A percentile compares a stretch with the other conserved stretches of the same genome.
Conservation (phyloP, 2,329 filamentous ascomycete genomes). For the Phyllosticta citrichinensis region DNA sequence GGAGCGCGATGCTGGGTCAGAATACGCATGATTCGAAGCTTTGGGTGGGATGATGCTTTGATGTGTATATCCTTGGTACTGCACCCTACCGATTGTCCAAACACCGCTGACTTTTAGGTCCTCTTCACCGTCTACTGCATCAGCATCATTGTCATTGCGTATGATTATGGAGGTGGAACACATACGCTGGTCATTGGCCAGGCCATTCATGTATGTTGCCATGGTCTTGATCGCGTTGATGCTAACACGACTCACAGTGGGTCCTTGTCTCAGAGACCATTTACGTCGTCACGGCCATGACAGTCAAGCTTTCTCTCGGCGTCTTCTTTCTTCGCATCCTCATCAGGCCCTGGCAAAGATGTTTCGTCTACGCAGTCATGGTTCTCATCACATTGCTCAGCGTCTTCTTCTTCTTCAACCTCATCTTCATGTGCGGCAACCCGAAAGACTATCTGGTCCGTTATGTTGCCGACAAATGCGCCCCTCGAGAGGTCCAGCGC, state of each 20-base stretch:
- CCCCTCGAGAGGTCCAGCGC: constrained; percentile 38
- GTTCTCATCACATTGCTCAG: constrained; percentile 22
- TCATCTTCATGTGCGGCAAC: constrained; percentile 40
- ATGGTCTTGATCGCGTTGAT: no score
- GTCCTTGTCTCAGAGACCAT: constrained; percentile 26
- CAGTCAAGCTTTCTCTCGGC: constrained; percentile 35
- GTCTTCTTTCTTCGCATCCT: constrained; percentile 37
- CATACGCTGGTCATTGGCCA: constrained; percentile 11
- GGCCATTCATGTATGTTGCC: constrained; percentile 3
- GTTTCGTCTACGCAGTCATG: constrained; percentile 18
- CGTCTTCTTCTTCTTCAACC: constrained; percentile 38
- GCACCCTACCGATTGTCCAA: background rate
- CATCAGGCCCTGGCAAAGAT: constrained; percentile 29
- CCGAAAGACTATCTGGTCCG: constrained; percentile 21
- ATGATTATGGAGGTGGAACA: constrained; percentile 23
- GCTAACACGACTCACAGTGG: constrained; percentile 18
- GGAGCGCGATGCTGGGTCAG: constrained; percentile 32
- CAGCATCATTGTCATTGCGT: constrained; percentile 18
- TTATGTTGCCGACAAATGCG: constrained; percentile 29
- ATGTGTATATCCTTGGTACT: constrained; percentile 31
- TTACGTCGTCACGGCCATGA: constrained; percentile 31
- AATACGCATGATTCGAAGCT: constrained; percentile 26
- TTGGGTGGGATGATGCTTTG: constrained; percentile 35
- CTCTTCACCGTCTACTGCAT: constrained; percentile 25
- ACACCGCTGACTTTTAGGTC: constrained; percentile 15